Percentiles rank a stretch among this genome's conserved stretches.
phyloP scores from a whole-genome alignment of 768 basidiomycete species.

The Chiua virens region DNA sequence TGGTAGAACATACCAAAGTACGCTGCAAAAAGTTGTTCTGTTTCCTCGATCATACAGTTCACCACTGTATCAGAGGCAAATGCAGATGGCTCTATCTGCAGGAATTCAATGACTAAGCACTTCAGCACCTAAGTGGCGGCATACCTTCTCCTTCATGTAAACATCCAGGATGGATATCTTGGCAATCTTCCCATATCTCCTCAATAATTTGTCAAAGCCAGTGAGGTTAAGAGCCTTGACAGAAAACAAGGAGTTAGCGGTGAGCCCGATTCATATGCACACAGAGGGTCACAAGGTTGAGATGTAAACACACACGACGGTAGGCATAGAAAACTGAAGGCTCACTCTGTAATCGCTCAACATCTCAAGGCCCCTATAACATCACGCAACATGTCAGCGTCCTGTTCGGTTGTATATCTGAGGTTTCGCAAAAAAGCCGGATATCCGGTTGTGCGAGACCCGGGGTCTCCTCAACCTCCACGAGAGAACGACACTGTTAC shows the following conservation, averaged over 20 bases:
- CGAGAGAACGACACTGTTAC: not conserved
- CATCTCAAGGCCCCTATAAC: constrained; percentile 67
- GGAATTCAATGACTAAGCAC: not conserved
- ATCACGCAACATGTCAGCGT: constrained; percentile 10
- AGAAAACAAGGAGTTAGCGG: not conserved
- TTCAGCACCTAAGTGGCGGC: not conserved
- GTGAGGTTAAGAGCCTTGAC: constrained; percentile 79
- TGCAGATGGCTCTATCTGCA: constrained; percentile 64
- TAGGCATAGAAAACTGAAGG: not conserved
- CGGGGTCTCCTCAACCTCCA: not conserved
- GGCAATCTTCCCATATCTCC: constrained; percentile 83
- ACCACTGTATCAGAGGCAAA: constrained; percentile 67
- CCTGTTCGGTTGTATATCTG: not conserved
- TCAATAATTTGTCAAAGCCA: constrained; percentile 84
- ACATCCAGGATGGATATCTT: constrained; percentile 68
- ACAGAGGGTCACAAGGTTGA: too few species aligned
- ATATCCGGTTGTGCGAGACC: not conserved
- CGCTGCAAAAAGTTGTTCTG: constrained; percentile 74
- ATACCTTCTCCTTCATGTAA: constrained; percentile 80
- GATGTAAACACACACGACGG: not conserved
- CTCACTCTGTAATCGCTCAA: constrained; percentile 85
- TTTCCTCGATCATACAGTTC: constrained; percentile 65
- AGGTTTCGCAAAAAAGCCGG: not conserved
- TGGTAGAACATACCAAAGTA: constrained; percentile 64
- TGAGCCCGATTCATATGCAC: too few species aligned